Conservation (phyloP, 2,329 filamentous ascomycete genomes). For the Alternaria sp. region DNA sequence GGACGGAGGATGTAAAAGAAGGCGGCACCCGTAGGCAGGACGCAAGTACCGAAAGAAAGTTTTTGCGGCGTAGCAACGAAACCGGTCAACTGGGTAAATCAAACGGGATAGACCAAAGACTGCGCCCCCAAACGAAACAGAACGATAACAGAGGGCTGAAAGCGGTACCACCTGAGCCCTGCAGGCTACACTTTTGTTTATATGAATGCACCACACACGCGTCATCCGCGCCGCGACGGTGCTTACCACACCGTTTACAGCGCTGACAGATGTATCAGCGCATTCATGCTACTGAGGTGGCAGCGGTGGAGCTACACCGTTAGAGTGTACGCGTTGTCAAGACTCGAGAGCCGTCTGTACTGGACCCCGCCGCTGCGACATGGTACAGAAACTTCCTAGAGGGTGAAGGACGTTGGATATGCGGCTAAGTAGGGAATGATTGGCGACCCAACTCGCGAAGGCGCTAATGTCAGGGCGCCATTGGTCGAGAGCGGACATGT, state of each 20-base stretch:
- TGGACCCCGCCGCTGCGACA: slow-evolving; percentile 26
- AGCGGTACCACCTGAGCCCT: slow-evolving; percentile 43
- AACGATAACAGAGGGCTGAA: slow-evolving; percentile 36
- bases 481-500: slow-evolving; percentile 22
- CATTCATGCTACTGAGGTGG: slow-evolving; percentile 25
- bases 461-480: slow-evolving; percentile 27
- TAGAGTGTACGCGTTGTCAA: slow-evolving; percentile 30
- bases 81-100: slow-evolving; percentile 29
- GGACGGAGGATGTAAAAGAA: slow-evolving; percentile 20
- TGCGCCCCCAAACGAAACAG: slow-evolving; percentile 33
- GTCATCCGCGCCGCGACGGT: slow-evolving; percentile 34
- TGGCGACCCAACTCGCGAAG: slow-evolving; percentile 19
- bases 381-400: slow-evolving; percentile 28
- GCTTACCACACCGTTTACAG: slow-evolving; percentile 23
- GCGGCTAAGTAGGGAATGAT: slow-evolving; percentile 20
- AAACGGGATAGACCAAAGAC: slow-evolving; percentile 28
- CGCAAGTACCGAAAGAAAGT: slow-evolving; percentile 16
- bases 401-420: slow-evolving; percentile 21
- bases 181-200: slow-evolving; percentile 43
- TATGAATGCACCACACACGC: slow-evolving; percentile 43
- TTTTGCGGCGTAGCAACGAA: slow-evolving; percentile 28
- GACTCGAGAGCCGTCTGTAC: slow-evolving; percentile 25
- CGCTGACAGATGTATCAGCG: slow-evolving; percentile 12
- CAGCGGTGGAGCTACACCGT: slow-evolving; percentile 26
- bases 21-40: slow-evolving; percentile 18